Percentiles rank a stretch among this genome's conserved stretches.
These are phyloP conservation scores for Corymbia calophylla DNA, from an alignment of 441 rosid species.

Conservation along the genomic window DNA sequence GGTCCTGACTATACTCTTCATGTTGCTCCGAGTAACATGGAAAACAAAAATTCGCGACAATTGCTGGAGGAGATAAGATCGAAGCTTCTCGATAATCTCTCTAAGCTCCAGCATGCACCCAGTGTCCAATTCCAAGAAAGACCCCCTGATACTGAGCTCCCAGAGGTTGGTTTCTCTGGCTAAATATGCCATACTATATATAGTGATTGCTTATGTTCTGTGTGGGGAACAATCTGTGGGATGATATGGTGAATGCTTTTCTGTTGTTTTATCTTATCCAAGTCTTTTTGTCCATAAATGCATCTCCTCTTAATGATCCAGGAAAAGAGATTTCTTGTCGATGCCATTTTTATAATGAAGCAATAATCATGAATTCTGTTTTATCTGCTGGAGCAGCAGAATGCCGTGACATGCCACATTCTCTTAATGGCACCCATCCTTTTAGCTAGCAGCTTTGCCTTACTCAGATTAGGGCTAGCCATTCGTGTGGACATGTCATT, in stretches of 20 bases:
- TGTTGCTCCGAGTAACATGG: conserved; percentile 16
- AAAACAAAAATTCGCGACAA: conserved; percentile 2
- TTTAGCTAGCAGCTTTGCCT: background rate
- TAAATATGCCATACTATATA: background rate
- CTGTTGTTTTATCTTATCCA: background rate
- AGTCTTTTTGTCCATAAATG: background rate
- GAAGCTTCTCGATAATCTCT: conserved; percentile 70
- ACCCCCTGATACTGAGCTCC: conserved; percentile 67
- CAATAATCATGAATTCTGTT: background rate
- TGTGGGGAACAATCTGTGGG: background rate
- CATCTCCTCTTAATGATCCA: background rate
- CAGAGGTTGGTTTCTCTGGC: conserved; percentile 47
- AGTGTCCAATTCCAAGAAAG: conserved; percentile 87
- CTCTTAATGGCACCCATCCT: background rate
- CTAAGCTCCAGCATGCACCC: conserved; percentile 89
- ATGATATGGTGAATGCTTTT: background rate
- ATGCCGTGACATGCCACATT: background rate
- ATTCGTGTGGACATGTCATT: background rate
- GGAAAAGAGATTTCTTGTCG: background rate
- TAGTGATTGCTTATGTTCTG: background rate
- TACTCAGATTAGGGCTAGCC: background rate
- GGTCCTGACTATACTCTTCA: conserved; percentile 19
- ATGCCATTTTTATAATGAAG: background rate
- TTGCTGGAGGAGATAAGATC: background rate
- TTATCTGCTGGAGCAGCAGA: background rate